These are phyloP conservation scores for Pestalotiopsis sp. DNA, from an alignment of 2,329 filamentous ascomycete genomes.

Conservation along the genomic window DNA sequence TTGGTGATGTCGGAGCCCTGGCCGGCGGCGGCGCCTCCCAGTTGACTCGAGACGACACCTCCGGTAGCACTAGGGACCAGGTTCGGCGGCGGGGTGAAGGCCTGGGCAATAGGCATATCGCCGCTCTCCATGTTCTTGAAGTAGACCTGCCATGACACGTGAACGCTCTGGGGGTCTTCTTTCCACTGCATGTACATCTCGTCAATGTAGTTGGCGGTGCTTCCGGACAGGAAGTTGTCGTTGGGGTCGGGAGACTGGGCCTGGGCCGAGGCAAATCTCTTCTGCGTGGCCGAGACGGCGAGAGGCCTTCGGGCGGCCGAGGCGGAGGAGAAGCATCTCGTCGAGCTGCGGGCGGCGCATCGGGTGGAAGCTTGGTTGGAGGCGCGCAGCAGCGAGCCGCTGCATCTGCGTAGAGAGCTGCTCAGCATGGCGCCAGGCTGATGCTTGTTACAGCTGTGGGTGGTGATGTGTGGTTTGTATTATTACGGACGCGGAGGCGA, in stretches of 20 bases:
- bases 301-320: constrained; percentile 51
- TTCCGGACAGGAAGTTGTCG: constrained; percentile 95
- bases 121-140: constrained; percentile 99
- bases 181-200: constrained; percentile 99
- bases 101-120: constrained; percentile 96
- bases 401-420: constrained; percentile 67
- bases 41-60: constrained; percentile 70
- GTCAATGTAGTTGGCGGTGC: constrained; percentile 98
- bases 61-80: constrained; percentile 83
- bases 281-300: constrained; percentile 50
- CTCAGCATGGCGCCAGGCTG: constrained; percentile 68
- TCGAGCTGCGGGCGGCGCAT: constrained; percentile 36
- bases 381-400: constrained; percentile 64
- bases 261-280: constrained; percentile 58
- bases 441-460: constrained; percentile 30
- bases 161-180: constrained; percentile 87
- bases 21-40: constrained; percentile 51
- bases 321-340: constrained; percentile 49
- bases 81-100: constrained; percentile 93
- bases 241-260: constrained; percentile 72
- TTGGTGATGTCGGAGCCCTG: constrained; percentile 86
- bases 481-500: background rate
- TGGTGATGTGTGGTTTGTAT: background rate
- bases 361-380: constrained; percentile 45
- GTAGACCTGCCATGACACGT: constrained; percentile 98